phyloP scores from a whole-genome alignment of 179 eudicot genomes.

The Sideroxylon spinosum region DNA sequence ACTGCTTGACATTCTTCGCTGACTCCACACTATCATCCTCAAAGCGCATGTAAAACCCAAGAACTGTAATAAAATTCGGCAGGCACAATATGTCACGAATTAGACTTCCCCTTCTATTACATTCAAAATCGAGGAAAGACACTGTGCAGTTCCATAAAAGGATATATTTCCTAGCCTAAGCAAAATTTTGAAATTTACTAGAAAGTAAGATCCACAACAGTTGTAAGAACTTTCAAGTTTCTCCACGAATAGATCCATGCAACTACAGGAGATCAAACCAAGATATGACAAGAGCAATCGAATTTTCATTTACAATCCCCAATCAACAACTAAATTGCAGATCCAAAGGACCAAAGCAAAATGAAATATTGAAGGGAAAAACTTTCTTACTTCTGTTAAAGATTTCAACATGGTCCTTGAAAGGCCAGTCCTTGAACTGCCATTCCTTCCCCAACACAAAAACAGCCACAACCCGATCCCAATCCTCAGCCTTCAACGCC shows the following conservation, averaged over 20 bases:
- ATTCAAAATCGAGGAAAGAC: background rate
- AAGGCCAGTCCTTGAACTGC: conserved; percentile 25
- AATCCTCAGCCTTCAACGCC: conserved; percentile 19
- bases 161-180: background rate
- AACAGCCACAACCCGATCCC: conserved; percentile 71
- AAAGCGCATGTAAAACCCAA: conserved; percentile 90
- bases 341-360: background rate
- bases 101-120: background rate
- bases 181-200: background rate
- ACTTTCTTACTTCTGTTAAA: conserved; percentile 62
- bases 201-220: background rate
- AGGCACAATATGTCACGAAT: conserved; percentile 3
- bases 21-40: conserved; percentile 98
- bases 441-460: conserved; percentile 87
- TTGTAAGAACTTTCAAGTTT: background rate
- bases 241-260: background rate
- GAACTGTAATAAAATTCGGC: conserved; percentile 42
- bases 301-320: background rate
- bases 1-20: conserved; percentile 82
- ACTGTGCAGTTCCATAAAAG: background rate
- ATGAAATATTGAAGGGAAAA: background rate
- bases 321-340: background rate
- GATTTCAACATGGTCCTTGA: conserved; percentile 39
- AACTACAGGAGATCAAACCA: background rate
- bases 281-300: background rate